These are phyloP conservation scores for Paecilomyces niveus DNA, from an alignment of 2,329 filamentous ascomycete genomes.

Conservation along the genomic window DNA sequence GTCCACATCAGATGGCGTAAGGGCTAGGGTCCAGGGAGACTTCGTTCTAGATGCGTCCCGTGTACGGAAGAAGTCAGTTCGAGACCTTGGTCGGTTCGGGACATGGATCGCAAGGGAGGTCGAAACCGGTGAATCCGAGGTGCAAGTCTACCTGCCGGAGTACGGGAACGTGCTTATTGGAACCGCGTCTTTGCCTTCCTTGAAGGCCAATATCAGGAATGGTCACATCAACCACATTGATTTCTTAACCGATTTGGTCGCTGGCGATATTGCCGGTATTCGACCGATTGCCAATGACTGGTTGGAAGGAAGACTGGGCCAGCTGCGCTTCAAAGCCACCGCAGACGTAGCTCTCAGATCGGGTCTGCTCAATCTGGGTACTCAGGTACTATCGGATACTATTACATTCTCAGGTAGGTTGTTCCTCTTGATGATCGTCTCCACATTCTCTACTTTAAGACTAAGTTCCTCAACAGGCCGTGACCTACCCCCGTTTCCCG, in stretches of 20 bases:
- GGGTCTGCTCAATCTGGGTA: slow-evolving; percentile 71
- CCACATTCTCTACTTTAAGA: background rate
- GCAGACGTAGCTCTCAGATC: slow-evolving; percentile 68
- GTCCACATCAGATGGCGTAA: slow-evolving; percentile 71
- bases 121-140: slow-evolving; percentile 63
- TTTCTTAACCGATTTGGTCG: slow-evolving; percentile 66
- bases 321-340: slow-evolving; percentile 65
- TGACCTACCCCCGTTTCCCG: slow-evolving; percentile 69
- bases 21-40: slow-evolving; percentile 71
- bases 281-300: slow-evolving; percentile 80
- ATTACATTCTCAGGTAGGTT: slow-evolving; percentile 77
- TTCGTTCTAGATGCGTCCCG: slow-evolving; percentile 72
- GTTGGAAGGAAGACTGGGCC: slow-evolving; percentile 68
- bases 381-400: slow-evolving; percentile 65
- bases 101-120: slow-evolving; percentile 75
- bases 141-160: slow-evolving; percentile 74
- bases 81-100: slow-evolving; percentile 67
- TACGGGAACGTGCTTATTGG: slow-evolving; percentile 73
- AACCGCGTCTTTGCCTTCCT: slow-evolving; percentile 64
- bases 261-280: slow-evolving; percentile 70
- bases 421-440: slow-evolving; percentile 40
- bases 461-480: slow-evolving; percentile 26
- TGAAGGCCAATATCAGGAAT: slow-evolving; percentile 70
- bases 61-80: slow-evolving; percentile 63
- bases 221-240: slow-evolving; percentile 71